These are phyloP conservation scores for Westerdykella aurantiaca DNA, from an alignment of 2,329 filamentous ascomycete species.

Conservation along the genomic window DNA sequence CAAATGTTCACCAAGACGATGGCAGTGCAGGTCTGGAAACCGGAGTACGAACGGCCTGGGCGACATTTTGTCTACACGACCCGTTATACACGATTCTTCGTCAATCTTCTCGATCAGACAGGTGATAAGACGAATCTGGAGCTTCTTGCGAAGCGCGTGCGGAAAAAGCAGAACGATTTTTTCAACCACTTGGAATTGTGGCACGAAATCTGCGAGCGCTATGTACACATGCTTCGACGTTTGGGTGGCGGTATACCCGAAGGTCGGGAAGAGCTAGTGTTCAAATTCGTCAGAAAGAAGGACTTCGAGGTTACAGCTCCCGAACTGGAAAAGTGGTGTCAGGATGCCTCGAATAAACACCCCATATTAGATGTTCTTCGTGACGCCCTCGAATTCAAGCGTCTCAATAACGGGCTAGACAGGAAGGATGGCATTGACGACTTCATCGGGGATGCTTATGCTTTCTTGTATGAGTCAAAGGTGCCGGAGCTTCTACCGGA, in stretches of 20 bases:
- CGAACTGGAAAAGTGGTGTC: conserved; percentile 55
- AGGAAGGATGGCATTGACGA: conserved; percentile 84
- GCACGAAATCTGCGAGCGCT: conserved; percentile 55
- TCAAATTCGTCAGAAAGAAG: conserved; percentile 59
- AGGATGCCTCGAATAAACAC: conserved; percentile 44
- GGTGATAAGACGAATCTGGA: conserved; percentile 73
- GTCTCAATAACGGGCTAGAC: conserved; percentile 80
- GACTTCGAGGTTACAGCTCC: conserved; percentile 58
- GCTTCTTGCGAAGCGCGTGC: conserved; percentile 68
- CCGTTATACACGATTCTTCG: conserved; percentile 78
- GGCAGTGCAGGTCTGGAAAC: conserved; percentile 92
- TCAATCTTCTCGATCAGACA: conserved; percentile 65
- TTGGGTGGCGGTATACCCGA: conserved; percentile 50
- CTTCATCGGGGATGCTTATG: conserved; percentile 86
- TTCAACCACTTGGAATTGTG: conserved; percentile 59
- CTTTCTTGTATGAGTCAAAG: conserved; percentile 60
- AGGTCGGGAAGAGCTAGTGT: conserved; percentile 59
- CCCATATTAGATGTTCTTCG: conserved; percentile 57
- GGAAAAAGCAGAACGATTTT: conserved; percentile 73
- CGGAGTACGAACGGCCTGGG: conserved; percentile 76
- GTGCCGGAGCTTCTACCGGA: no score
- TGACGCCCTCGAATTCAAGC: conserved; percentile 64
- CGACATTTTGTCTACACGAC: conserved; percentile 89
- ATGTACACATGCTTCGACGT: conserved; percentile 55
- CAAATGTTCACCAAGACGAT: conserved; percentile 93